A percentile compares a stretch with the other conserved stretches of the same genome.
phyloP scores from a whole-genome alignment of 768 basidiomycete genomes.

The Mycena rebaudengoi region DNA sequence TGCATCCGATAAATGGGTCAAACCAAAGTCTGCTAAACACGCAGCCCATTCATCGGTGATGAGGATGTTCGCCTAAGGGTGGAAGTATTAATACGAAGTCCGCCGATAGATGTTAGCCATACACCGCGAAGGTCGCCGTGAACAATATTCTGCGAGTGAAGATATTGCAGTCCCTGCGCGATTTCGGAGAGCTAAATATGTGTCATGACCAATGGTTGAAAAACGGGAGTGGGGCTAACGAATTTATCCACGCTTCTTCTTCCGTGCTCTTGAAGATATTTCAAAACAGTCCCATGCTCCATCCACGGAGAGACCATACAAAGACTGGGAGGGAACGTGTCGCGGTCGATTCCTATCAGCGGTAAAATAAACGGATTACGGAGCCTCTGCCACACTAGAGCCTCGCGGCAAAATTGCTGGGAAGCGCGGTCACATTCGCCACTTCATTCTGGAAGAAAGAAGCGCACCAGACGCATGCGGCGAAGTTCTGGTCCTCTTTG shows the following conservation, averaged over 20 bases:
- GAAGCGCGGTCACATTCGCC: too few species aligned
- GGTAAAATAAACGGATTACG: slow-evolving; percentile 38
- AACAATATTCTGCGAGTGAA: slow-evolving; percentile 27
- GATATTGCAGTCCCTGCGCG: slow-evolving; percentile 31
- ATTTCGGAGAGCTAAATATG: slow-evolving; percentile 25
- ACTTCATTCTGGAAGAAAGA: neutral
- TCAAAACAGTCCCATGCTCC: slow-evolving; percentile 34
- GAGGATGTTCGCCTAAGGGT: slow-evolving; percentile 41
- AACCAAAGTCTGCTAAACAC: slow-evolving; percentile 45
- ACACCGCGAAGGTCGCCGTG: slow-evolving; percentile 31
- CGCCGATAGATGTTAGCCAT: neutral
- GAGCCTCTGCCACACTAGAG: slow-evolving; percentile 37
- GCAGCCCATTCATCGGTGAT: slow-evolving; percentile 40
- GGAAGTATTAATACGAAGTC: neutral
- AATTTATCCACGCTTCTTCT: slow-evolving; percentile 28
- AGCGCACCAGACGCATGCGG: neutral
- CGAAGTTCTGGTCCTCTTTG: slow-evolving; percentile 1
- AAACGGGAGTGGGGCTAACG: neutral
- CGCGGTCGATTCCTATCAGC: slow-evolving; percentile 36
- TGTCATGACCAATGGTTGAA: neutral
- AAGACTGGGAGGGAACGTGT: slow-evolving; percentile 30
- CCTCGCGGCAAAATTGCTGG: slow-evolving; percentile 39
- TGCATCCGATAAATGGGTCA: slow-evolving; percentile 38
- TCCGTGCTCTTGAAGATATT: slow-evolving; percentile 29
- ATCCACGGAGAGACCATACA: slow-evolving; percentile 43